Evolutionary conservation across 2,329 filamentous ascomycete species (phyloP).

Genomic region (Clonostachys solani): DNA sequence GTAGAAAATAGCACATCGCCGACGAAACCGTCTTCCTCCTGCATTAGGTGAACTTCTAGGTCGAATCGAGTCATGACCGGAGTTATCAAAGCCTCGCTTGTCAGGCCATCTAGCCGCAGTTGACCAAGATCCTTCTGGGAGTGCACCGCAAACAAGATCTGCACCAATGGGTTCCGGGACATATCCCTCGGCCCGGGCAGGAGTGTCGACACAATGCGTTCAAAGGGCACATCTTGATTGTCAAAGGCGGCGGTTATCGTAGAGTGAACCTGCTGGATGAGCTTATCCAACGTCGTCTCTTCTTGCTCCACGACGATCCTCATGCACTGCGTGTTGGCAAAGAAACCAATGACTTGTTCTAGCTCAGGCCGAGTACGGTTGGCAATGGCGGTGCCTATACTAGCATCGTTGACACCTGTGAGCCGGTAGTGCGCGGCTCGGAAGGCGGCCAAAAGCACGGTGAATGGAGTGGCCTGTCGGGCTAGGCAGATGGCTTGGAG

Average conservation of each 20-base stretch:
- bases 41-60: constrained; percentile 13
- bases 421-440: constrained; percentile 8
- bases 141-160: constrained; percentile 8
- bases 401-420: constrained; percentile 5
- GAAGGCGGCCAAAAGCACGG: constrained; percentile 6
- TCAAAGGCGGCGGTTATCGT: constrained; percentile 4
- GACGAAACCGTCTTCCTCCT: constrained; percentile 5
- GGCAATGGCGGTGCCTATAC: constrained; percentile 7
- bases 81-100: constrained; percentile 1
- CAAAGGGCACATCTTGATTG: constrained; percentile 10
- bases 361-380: constrained; percentile 7
- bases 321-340: constrained; percentile 12
- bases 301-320: constrained; percentile 3
- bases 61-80: constrained; percentile 7
- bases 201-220: constrained; percentile 4
- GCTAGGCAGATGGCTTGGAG: constrained; percentile 3
- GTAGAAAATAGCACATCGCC: constrained; percentile 7
- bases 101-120: constrained; percentile 4
- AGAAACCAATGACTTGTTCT: constrained; percentile 8
- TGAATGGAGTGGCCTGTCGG: constrained; percentile 3
- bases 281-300: neutral
- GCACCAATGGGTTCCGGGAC: constrained; percentile 5
- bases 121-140: constrained; percentile 2
- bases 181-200: constrained; percentile 2
- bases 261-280: constrained; percentile 5